phyloP scores from a whole-genome alignment of 2,329 filamentous ascomycete species.

The Pseudogymnoascus sp. region DNA sequence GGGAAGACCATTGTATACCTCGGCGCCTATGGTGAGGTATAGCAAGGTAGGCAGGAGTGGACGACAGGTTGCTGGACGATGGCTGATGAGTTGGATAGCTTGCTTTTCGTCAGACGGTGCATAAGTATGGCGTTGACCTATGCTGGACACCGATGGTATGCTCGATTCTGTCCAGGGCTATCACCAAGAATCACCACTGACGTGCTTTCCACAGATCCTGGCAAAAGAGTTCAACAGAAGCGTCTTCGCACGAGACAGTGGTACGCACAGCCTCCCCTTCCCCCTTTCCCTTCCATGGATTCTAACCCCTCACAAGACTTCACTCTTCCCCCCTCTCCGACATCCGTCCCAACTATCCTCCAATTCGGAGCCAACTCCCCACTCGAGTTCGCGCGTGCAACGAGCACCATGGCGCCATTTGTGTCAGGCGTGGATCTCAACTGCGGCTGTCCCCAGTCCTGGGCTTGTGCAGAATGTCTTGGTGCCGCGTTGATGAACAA shows the following conservation, averaged over 20 bases:
- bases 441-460: slow-evolving; percentile 65
- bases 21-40: slow-evolving; percentile 62
- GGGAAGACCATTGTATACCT: slow-evolving; percentile 48
- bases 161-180: background rate
- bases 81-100: slow-evolving; percentile 37
- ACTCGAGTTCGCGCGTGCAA: slow-evolving; percentile 53
- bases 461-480: slow-evolving; percentile 60
- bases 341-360: slow-evolving; percentile 53
- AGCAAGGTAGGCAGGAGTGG: slow-evolving; percentile 37
- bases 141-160: slow-evolving; percentile 62
- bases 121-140: slow-evolving; percentile 56
- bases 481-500: slow-evolving; percentile 62
- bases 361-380: slow-evolving; percentile 60
- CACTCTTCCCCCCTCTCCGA: slow-evolving; percentile 46
- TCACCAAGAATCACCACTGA: background rate
- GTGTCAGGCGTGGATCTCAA: slow-evolving; percentile 61
- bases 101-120: slow-evolving; percentile 60
- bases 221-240: slow-evolving; percentile 62
- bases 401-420: slow-evolving; percentile 52
- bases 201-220: slow-evolving; percentile 36
- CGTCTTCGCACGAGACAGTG: slow-evolving; percentile 50
- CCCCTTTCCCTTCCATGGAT: background rate
- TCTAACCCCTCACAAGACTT: slow-evolving; percentile 41
- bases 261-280: slow-evolving; percentile 29
- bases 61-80: background rate